Evolutionary conservation across 441 rosid genomes (phyloP).

Genomic region (Daphne laureola): DNA sequence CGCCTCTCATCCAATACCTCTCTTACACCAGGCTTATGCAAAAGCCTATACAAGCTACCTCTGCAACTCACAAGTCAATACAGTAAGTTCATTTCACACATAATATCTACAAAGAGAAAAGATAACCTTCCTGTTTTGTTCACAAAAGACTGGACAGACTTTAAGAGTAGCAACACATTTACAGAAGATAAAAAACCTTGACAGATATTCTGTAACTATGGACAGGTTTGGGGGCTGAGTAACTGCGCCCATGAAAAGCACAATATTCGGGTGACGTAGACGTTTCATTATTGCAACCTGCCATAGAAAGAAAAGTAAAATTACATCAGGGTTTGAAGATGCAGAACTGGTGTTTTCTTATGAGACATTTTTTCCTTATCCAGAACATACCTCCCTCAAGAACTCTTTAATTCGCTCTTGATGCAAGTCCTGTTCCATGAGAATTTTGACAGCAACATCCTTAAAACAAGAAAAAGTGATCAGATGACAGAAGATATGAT

Average conservation of each 20-base stretch:
- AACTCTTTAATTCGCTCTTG: slow-evolving; percentile 84
- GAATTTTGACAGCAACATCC: slow-evolving; percentile 99
- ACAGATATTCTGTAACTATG: slow-evolving; percentile 93
- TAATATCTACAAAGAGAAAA: background rate
- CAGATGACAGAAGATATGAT: too few relatives aligned
- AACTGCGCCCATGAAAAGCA: slow-evolving; percentile 99
- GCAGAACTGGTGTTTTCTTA: background rate
- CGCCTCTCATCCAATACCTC: slow-evolving; percentile 91
- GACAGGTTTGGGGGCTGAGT: slow-evolving; percentile 95
- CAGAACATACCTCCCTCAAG: slow-evolving; percentile 71
- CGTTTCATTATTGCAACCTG: slow-evolving; percentile 99
- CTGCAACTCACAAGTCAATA: slow-evolving; percentile 37
- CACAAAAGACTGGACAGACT: background rate
- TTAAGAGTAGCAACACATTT: background rate
- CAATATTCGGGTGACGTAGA: slow-evolving; percentile 96
- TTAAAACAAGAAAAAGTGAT: slow-evolving; percentile 16
- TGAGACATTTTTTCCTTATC: slow-evolving; percentile 10
- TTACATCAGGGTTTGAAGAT: background rate
- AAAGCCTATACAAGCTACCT: slow-evolving; percentile 91
- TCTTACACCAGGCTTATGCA: slow-evolving; percentile 79
- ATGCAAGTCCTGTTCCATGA: slow-evolving; percentile 97
- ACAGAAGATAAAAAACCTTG: slow-evolving; percentile 47
- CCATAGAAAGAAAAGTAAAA: slow-evolving; percentile 14
- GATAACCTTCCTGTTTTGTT: background rate
- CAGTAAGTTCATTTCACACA: slow-evolving; percentile 16